Percentiles rank a stretch among this genome's conserved stretches.
Evolutionary conservation across 2,329 filamentous ascomycete species (phyloP).

Genomic region (Aspergillus costaricaensis): DNA sequence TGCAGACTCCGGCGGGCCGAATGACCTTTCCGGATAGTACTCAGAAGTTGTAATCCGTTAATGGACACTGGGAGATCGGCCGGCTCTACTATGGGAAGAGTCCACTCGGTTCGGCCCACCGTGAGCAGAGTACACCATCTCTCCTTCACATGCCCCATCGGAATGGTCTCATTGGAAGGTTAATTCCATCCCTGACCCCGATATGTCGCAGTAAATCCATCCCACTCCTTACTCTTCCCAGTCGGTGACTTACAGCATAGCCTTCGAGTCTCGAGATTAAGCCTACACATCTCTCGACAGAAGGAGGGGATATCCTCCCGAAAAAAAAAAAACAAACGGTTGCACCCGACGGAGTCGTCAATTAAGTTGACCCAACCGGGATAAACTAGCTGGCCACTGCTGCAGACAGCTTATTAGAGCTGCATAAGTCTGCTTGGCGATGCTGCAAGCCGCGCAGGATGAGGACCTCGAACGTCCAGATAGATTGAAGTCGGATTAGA

Average conservation of each 20-base stretch:
- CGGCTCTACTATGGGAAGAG: not conserved
- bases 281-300: not conserved
- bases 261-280: not conserved
- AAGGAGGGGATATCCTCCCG: not conserved
- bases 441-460: not conserved
- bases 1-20: not conserved
- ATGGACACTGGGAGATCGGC: not conserved
- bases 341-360: not conserved
- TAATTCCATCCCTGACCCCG: not conserved
- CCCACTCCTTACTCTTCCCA: not conserved
- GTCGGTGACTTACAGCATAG: not conserved
- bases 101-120: not conserved
- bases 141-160: not conserved
- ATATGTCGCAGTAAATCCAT: not conserved
- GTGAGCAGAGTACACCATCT: not conserved
- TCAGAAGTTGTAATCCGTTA: not conserved
- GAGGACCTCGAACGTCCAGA: not conserved
- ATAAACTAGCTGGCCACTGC: not conserved
- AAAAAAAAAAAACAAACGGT: not conserved
- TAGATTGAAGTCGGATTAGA: slow-evolving; percentile 5
- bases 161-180: not conserved
- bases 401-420: not conserved
- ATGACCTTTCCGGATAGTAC: not conserved
- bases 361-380: not conserved
- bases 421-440: not conserved